Percentiles rank a stretch among this genome's conserved stretches.
phyloP scores from a whole-genome alignment of 2,329 filamentous ascomycete genomes.

The Phaeosphaeria sp. region DNA sequence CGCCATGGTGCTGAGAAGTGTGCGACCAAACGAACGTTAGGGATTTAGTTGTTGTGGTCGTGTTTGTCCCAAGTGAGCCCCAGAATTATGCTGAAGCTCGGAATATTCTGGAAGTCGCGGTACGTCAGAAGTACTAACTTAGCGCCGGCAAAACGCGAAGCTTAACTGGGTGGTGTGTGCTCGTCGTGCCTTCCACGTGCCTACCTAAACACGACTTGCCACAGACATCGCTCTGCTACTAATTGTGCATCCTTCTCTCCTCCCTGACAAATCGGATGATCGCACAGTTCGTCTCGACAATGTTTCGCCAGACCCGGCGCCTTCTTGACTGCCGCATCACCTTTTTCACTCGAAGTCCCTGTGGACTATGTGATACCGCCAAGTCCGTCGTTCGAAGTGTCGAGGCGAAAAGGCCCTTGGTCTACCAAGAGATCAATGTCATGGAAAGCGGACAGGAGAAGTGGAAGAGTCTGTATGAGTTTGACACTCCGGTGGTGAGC shows the following conservation, averaged over 20 bases:
- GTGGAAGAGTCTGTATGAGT: constrained; percentile 79
- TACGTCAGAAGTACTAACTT: constrained; percentile 38
- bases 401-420: constrained; percentile 71
- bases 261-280: background rate
- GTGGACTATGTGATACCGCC: constrained; percentile 73
- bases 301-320: constrained; percentile 42
- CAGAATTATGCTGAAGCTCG: constrained; percentile 21
- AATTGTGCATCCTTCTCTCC: background rate
- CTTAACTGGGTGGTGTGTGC: constrained; percentile 28
- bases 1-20: constrained; percentile 58
- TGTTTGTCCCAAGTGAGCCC: constrained; percentile 16
- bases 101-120: constrained; percentile 47
- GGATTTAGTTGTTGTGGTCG: constrained; percentile 12
- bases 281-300: constrained; percentile 13
- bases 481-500: constrained; percentile 79
- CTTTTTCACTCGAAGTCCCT: constrained; percentile 75
- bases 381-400: constrained; percentile 72
- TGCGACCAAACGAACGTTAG: constrained; percentile 7
- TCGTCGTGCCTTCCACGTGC: background rate
- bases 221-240: background rate
- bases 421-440: constrained; percentile 73
- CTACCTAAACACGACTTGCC: background rate
- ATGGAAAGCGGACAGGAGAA: constrained; percentile 66
- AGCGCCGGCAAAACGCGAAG: constrained; percentile 31
- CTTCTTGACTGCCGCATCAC: constrained; percentile 66